Evolutionary conservation across 2,329 filamentous ascomycete genomes (phyloP).

Genomic region (Fusarium brachygibbosum): DNA sequence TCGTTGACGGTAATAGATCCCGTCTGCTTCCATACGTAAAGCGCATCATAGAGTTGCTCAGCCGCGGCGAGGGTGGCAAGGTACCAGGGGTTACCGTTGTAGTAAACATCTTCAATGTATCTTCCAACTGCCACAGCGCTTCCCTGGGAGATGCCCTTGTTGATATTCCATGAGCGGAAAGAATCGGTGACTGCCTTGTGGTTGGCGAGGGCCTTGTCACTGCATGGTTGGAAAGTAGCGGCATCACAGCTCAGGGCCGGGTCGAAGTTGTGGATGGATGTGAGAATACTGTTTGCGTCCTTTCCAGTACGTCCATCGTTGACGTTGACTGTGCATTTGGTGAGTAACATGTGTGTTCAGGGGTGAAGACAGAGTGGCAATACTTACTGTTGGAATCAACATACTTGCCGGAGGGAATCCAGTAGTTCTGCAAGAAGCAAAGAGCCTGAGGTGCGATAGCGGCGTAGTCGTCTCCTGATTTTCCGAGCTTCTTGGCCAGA

Average conservation of each 20-base stretch:
- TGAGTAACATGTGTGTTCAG: neutral
- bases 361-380: no score
- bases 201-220: constrained; percentile 76
- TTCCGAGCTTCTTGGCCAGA: constrained; percentile 74
- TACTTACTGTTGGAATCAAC: constrained; percentile 74
- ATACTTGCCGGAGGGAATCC: constrained; percentile 71
- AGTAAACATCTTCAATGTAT: constrained; percentile 81
- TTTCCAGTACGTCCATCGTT: constrained; percentile 74
- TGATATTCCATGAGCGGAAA: constrained; percentile 81
- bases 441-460: constrained; percentile 77
- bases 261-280: constrained; percentile 78
- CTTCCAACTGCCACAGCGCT: constrained; percentile 73
- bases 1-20: constrained; percentile 75
- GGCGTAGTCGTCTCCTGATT: constrained; percentile 71
- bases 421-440: constrained; percentile 82
- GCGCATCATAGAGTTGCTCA: constrained; percentile 82
- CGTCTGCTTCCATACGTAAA: constrained; percentile 76
- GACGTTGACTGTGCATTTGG: constrained; percentile 60
- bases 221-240: constrained; percentile 83
- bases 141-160: constrained; percentile 72
- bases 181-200: constrained; percentile 82
- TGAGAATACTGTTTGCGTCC: constrained; percentile 78
- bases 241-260: constrained; percentile 74
- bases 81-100: constrained; percentile 86
- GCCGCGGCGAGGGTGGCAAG: constrained; percentile 81